Evolutionary conservation across 1,139 yeast genomes (phyloP), one percentile per base, ranked within the genome.

Genomic region (Candida gigantensis): DNA sequence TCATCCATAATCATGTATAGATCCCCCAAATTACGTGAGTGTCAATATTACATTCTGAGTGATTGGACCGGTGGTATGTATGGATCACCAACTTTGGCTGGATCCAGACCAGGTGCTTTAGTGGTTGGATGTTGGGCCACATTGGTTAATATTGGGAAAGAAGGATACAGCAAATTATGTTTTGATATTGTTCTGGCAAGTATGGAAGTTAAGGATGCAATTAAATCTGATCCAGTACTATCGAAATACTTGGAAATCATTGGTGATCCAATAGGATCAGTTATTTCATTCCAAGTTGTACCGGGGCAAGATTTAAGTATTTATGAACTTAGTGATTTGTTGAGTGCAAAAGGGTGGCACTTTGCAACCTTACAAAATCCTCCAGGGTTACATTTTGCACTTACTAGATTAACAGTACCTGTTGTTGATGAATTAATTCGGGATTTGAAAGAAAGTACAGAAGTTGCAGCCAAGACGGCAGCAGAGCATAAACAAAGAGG

Each of bases 111-210:
- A 0, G 98, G 98, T 36, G 97, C 97, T 0, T 68, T 92, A 34
- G 86, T 89, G 74, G 97, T 85, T 11, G 97, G 97, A 0, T 90
- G 97, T 57, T 92, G 97, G 97, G 95, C 96, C 1, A 89, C 97
- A 0, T 65, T 92, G 69, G 63, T 90, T 35, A 72, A 74, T 45
- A 72, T 89, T 40, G 98, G 98, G 26, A 79, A 76, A 40, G 76
- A 77, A 10, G 97, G 97, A 0, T 92, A 92, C 58, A 67, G 62
- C 6, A 56, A 80, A 42, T 74, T 81, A 3, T 84, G 96, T 46
- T 62, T 60, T 39, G 79, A 77, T 12, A 90, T 92, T 37, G 81
- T 88, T 3, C 54, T 63, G 8, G 77, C 90, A 3, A 77, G 95
- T 3, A 73, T 77, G 58, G 61, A 66, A 40, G 63, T 88, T 44